Percentiles rank a stretch among this genome's conserved stretches.
phyloP scores from a whole-genome alignment of 306 rosid species.

The Inga oerstediana region DNA sequence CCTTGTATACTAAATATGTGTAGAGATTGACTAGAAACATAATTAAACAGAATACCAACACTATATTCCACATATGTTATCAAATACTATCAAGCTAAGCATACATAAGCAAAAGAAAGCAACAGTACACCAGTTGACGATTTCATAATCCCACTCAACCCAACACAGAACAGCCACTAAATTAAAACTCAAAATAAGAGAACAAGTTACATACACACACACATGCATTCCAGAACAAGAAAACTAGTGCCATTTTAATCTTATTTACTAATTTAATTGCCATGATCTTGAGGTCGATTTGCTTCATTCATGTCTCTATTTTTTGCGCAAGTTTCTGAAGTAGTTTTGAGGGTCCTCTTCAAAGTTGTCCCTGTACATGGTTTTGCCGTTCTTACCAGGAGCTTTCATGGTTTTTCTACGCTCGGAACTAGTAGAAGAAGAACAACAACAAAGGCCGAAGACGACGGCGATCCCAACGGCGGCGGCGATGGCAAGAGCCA shows the following conservation, averaged over 20 bases:
- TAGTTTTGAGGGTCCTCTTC: not conserved
- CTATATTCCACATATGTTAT: too few relatives aligned
- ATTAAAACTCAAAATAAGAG: not conserved
- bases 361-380: not conserved
- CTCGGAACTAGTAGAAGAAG: not conserved
- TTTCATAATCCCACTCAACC: not conserved
- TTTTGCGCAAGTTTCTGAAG: not conserved
- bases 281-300: not conserved
- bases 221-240: not conserved
- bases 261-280: not conserved
- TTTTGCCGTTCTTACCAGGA: not conserved
- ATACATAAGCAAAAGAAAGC: too few relatives aligned
- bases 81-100: too few relatives aligned
- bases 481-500: not conserved
- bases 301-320: not conserved
- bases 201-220: too few relatives aligned
- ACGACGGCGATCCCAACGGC: not conserved
- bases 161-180: not conserved
- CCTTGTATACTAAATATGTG: too few relatives aligned
- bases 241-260: not conserved
- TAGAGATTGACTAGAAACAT: too few relatives aligned
- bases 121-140: too few relatives aligned
- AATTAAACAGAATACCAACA: too few relatives aligned
- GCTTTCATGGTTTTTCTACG: not conserved
- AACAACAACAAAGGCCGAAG: not conserved